phyloP scores from a whole-genome alignment of 306 rosid genomes.

The Lotus japonicus region DNA sequence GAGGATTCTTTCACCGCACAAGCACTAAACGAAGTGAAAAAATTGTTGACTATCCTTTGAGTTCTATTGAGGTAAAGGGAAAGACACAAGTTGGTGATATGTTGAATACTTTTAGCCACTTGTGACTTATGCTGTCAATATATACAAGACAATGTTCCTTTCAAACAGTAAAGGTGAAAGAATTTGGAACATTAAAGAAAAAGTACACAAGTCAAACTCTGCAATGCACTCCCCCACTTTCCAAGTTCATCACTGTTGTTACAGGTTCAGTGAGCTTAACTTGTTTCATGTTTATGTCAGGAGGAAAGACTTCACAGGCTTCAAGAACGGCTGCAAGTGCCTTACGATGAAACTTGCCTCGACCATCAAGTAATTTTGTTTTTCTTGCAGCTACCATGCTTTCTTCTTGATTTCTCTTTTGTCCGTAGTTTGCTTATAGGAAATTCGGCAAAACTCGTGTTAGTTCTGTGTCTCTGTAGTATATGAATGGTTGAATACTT shows the following conservation, averaged over 20 bases:
- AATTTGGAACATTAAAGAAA: neutral
- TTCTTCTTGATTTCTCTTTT: neutral
- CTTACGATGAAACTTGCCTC: conserved; percentile 60
- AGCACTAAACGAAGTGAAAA: conserved; percentile 44
- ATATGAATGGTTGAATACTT: too few species aligned
- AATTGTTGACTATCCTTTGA: conserved; percentile 45
- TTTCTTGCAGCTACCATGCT: conserved; percentile 8
- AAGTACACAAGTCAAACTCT: neutral
- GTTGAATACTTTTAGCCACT: neutral
- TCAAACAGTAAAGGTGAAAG: neutral
- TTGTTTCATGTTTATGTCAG: conserved; percentile 29
- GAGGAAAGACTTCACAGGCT: conserved; percentile 78
- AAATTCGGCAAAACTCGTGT: too few species aligned
- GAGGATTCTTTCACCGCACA: conserved; percentile 64
- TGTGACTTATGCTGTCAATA: neutral
- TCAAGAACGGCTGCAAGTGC: conserved; percentile 70
- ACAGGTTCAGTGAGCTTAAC: neutral
- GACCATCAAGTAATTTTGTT: conserved; percentile 72
- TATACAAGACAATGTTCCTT: neutral
- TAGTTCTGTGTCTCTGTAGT: too few species aligned
- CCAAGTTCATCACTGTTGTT: neutral
- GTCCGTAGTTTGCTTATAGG: too few species aligned
- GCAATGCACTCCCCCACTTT: neutral
- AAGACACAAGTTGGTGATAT: neutral
- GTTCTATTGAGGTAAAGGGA: conserved; percentile 63